Evolutionary conservation across 331 rosid genomes (phyloP), one percentile per base, ranked within the genome.

Genomic region (Quercus tomentella): DNA sequence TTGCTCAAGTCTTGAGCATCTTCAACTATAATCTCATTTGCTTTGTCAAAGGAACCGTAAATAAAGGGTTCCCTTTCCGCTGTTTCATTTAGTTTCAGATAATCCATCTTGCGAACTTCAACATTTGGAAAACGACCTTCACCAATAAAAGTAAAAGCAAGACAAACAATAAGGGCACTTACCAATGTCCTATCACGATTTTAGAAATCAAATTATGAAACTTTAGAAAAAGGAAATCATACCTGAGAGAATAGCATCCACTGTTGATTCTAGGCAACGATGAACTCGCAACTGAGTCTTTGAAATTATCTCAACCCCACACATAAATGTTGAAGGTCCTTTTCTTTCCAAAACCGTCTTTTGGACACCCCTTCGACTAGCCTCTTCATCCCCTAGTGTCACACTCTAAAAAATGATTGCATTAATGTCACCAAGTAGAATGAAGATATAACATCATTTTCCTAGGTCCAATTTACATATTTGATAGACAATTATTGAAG

Each of bases 351-450:
- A 88, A 74, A 95, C 93, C 22, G 98, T 93, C 90, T 95, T 95
- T 82, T 93, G 98, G 79, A 93, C 93, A 43, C 99, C 94, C 84
- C 96, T 86, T 58, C 97, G 86, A 80, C 88, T 93, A 76, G 99
- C 99, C 83, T 93, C 99, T 86, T 95, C 98, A 86, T 95, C 99
- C 77, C 99, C 98, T 4, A 93, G 84, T 55, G 99, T 95, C 80
- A 95, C 98, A 6, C 99, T 93, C 99, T 95, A 76, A 65, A 81
- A 84, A 79, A 69, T 75, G 68, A 86, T 67, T 35, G 77, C 17
- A 84, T 58, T 69, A 70, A 74, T 56, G 79, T 73, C 77, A 82
- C 52, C 67, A 71, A 82, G 26, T 60, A 70, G 65, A 82, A 70
- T 77, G 79, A 74, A 60, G 56, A 22, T 70, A 23, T 62, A 84